phyloP scores from a whole-genome alignment of 305 asterid species.

The Andrographis paniculata region DNA sequence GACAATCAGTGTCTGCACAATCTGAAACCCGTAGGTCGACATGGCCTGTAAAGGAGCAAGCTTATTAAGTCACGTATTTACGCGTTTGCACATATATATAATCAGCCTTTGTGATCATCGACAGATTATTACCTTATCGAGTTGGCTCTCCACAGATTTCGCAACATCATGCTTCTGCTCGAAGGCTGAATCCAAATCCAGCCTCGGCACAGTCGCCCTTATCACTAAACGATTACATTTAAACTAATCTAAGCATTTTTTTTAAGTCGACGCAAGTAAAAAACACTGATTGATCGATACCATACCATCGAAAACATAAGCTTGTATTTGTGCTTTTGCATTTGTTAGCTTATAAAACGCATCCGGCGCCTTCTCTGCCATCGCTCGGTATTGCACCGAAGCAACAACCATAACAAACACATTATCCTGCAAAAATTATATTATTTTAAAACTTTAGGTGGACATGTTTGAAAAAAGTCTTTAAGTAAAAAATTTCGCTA shows the following conservation, averaged over 20 bases:
- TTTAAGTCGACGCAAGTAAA: background rate
- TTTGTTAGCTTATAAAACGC: conserved; percentile 22
- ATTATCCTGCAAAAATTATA: conserved; percentile 14
- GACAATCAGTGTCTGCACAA: conserved; percentile 22
- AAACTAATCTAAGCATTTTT: background rate
- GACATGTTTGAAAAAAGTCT: no score
- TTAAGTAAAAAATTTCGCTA: no score
- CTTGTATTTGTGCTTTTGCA: conserved; percentile 25
- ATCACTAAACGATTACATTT: conserved; percentile 12
- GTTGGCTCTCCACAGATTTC: conserved; percentile 19
- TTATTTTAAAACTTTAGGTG: background rate
- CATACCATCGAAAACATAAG: conserved; percentile 25
- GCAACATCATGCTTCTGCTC: conserved; percentile 24
- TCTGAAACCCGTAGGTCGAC: conserved; percentile 21
- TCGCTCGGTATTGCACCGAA: conserved; percentile 25
- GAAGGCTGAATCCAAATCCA: conserved; percentile 20
- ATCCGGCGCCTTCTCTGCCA: conserved; percentile 22
- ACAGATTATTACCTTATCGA: conserved; percentile 16
- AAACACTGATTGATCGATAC: background rate
- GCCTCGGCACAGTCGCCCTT: conserved; percentile 16
- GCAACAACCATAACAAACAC: conserved; percentile 27
- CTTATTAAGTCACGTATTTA: background rate
- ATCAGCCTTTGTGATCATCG: background rate
- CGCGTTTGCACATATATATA: background rate
- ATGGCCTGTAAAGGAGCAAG: conserved; percentile 15